Evolutionary conservation across 768 basidiomycete species (phyloP).

Genomic region (Suillus subluteus): DNA sequence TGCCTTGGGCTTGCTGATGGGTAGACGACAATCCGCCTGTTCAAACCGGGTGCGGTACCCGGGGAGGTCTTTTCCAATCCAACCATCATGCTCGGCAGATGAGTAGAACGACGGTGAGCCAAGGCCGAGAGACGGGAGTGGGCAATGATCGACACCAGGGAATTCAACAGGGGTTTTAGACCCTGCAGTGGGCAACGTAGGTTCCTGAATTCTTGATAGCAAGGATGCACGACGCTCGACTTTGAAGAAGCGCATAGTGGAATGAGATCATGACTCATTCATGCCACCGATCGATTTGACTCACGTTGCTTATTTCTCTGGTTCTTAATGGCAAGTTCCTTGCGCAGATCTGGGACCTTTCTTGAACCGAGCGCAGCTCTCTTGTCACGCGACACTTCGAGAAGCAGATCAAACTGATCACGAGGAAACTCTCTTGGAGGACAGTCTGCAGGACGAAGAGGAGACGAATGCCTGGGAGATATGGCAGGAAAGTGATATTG

Average conservation of each 20-base stretch:
- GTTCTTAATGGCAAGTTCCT: conserved; percentile 72
- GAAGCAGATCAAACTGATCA: conserved; percentile 64
- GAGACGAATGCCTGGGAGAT: conserved; percentile 47
- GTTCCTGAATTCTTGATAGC: conserved; percentile 72
- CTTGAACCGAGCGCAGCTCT: conserved; percentile 49
- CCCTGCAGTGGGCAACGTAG: conserved; percentile 62
- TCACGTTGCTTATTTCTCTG: conserved; percentile 77
- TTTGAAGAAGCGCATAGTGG: conserved; percentile 30
- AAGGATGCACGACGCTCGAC: conserved; percentile 77
- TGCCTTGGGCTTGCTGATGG: conserved; percentile 28
- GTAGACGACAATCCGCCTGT: conserved; percentile 63
- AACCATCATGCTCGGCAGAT: conserved; percentile 23
- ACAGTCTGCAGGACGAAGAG: conserved; percentile 48
- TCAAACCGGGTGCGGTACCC: conserved; percentile 51
- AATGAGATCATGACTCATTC: conserved; percentile 10
- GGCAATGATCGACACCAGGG: conserved; percentile 68
- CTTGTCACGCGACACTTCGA: conserved; percentile 63
- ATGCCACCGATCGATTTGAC: conserved; percentile 25
- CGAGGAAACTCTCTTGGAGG: conserved; percentile 58
- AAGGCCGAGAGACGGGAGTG: conserved; percentile 69
- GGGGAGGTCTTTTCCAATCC: neutral
- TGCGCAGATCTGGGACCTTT: conserved; percentile 62
- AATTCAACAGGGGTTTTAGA: conserved; percentile 72
- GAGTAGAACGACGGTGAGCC: conserved; percentile 66
- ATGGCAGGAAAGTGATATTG: conserved; percentile 49